Conservation (phyloP, 352 stramenopile genomes). For the Globisporangium middletonii region DNA sequence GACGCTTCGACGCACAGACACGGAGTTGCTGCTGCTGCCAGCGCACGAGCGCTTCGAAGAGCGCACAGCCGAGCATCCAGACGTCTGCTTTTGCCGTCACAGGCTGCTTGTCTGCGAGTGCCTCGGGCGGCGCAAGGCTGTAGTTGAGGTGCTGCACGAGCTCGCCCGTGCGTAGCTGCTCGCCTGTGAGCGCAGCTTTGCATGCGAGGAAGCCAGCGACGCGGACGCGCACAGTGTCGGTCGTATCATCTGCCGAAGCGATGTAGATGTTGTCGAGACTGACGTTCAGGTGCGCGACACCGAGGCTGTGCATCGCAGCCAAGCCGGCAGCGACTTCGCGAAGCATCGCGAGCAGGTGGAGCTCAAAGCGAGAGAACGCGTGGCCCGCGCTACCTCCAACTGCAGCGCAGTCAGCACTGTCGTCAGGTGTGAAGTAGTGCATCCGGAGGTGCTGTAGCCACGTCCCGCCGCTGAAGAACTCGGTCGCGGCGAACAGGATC, state of each 20-base stretch:
- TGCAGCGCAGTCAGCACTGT: neutral
- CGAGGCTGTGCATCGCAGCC: slow-evolving; percentile 46
- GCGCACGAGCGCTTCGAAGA: slow-evolving; percentile 49
- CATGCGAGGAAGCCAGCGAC: slow-evolving; percentile 36
- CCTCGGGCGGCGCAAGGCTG: slow-evolving; percentile 37
- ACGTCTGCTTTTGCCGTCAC: slow-evolving; percentile 44
- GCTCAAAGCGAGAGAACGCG: slow-evolving; percentile 22
- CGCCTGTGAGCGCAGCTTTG: slow-evolving; percentile 33
- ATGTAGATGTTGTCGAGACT: slow-evolving; percentile 48
- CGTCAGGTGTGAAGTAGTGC: slow-evolving; percentile 6
- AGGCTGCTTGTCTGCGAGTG: slow-evolving; percentile 12
- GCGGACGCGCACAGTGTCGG: slow-evolving; percentile 16
- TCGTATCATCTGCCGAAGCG: neutral
- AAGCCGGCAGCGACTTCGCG: slow-evolving; percentile 45
- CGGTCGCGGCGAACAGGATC: slow-evolving; percentile 38
- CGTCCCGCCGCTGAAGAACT: slow-evolving; percentile 32
- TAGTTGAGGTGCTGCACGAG: slow-evolving; percentile 37
- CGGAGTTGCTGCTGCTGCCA: slow-evolving; percentile 41
- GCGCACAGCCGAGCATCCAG: slow-evolving; percentile 60
- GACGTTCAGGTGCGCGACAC: slow-evolving; percentile 48
- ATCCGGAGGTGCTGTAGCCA: slow-evolving; percentile 30
- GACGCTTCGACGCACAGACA: slow-evolving; percentile 6
- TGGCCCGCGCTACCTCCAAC: neutral
- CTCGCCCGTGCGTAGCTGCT: slow-evolving; percentile 18
- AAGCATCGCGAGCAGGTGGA: slow-evolving; percentile 28